Percentiles rank a stretch among this genome's conserved stretches.
Evolutionary conservation across 2,329 filamentous ascomycete species (phyloP).

Genomic region (Penicillium frequentans): DNA sequence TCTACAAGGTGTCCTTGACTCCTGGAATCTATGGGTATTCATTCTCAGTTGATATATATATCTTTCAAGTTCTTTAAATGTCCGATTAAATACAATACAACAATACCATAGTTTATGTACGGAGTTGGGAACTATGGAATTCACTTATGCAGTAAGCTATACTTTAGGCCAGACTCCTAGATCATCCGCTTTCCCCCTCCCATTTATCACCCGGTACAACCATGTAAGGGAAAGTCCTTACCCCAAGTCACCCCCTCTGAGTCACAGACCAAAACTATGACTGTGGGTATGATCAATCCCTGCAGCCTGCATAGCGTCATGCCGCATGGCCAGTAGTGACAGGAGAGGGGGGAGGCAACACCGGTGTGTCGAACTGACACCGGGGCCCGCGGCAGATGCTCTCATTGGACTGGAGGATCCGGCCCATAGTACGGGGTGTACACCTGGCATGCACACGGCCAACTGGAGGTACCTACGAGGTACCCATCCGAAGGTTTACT

Average conservation of each 20-base stretch:
- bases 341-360: constrained; percentile 9
- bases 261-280: constrained; percentile 11
- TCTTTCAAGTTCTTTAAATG: neutral
- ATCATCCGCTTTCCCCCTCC: neutral
- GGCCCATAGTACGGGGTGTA: neutral
- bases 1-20: neutral
- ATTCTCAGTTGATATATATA: neutral
- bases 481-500: neutral
- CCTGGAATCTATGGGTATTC: neutral
- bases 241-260: constrained; percentile 15
- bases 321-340: constrained; percentile 13
- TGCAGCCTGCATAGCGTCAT: constrained; percentile 26
- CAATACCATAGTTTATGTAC: neutral
- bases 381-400: neutral
- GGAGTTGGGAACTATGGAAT: neutral
- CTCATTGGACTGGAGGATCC: constrained; percentile 7
- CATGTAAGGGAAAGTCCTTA: constrained; percentile 24
- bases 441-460: neutral
- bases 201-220: constrained; percentile 24
- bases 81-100: neutral
- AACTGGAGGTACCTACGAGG: neutral
- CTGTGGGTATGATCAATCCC: constrained; percentile 10
- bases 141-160: neutral
- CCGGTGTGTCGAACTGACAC: constrained; percentile 9
- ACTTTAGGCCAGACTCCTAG: neutral